These are phyloP conservation scores for Geosmithia flava DNA, from an alignment of 2,329 filamentous ascomycete species.

Conservation along the genomic window DNA sequence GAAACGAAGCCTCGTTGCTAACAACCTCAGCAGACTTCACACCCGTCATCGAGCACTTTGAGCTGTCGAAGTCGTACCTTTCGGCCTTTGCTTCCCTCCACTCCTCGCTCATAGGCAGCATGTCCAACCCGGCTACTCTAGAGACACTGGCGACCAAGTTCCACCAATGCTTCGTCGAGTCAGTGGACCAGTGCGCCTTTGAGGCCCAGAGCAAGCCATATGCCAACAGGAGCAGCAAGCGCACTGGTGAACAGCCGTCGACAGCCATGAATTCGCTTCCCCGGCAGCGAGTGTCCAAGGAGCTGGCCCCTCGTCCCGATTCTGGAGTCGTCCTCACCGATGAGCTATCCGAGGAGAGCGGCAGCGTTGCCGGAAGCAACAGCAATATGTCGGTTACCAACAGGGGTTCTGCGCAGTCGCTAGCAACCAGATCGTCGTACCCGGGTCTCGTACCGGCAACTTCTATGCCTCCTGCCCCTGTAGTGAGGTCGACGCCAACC, in stretches of 20 bases:
- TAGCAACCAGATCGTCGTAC: not conserved
- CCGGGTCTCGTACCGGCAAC: not conserved
- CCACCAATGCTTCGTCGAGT: conserved; percentile 26
- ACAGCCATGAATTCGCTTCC: not conserved
- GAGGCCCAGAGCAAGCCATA: conserved; percentile 24
- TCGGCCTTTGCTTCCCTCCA: conserved; percentile 19
- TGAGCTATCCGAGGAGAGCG: conserved; percentile 24
- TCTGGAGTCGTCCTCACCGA: conserved; percentile 23
- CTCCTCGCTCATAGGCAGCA: conserved; percentile 20
- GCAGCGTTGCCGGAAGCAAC: conserved; percentile 10
- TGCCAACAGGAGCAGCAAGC: conserved; percentile 26
- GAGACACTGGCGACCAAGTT: conserved; percentile 25
- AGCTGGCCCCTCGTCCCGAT: conserved; percentile 18
- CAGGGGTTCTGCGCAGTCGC: not conserved
- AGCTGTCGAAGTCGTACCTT: conserved; percentile 20
- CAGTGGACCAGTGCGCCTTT: conserved; percentile 20
- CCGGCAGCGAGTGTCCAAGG: conserved; percentile 4
- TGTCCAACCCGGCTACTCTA: conserved; percentile 21
- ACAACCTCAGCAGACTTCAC: conserved; percentile 18
- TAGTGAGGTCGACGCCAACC: not conserved
- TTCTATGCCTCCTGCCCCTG: not conserved
- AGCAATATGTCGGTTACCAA: conserved; percentile 10
- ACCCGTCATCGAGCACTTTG: conserved; percentile 28
- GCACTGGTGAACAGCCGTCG: conserved; percentile 5
- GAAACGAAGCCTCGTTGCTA: not conserved